phyloP scores from a whole-genome alignment of 495 filamentous ascomycete species.

The Hapsidospora chrysogenum region DNA sequence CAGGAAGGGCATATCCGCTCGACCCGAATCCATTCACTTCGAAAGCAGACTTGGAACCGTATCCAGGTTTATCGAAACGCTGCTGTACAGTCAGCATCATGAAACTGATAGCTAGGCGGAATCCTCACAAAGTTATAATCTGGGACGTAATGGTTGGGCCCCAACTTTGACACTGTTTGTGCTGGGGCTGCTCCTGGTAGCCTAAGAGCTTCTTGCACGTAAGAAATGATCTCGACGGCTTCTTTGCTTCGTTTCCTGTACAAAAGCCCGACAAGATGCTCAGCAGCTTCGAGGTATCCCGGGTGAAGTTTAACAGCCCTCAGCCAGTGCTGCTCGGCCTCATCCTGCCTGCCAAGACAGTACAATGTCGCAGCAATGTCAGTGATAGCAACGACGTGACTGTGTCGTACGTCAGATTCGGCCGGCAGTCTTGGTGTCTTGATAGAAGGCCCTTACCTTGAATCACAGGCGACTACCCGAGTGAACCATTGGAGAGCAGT shows the following conservation, averaged over 20 bases:
- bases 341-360: constrained; percentile 62
- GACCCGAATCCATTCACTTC: constrained; percentile 30
- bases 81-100: too few relatives aligned
- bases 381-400: constrained; percentile 88
- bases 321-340: constrained; percentile 78
- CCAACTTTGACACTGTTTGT: too few relatives aligned
- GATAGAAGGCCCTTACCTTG: too few relatives aligned
- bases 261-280: constrained; percentile 81
- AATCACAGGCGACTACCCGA: constrained; percentile 66
- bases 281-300: constrained; percentile 89
- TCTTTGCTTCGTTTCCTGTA: constrained; percentile 73
- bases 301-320: constrained; percentile 69
- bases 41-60: too few relatives aligned
- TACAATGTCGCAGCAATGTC: constrained; percentile 83
- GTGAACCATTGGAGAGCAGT: constrained; percentile 80
- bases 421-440: too few relatives aligned
- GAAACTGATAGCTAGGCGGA: too few relatives aligned
- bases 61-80: constrained; percentile 5
- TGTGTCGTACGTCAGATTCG: constrained; percentile 24
- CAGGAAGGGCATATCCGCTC: constrained; percentile 74
- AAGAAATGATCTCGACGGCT: constrained; percentile 78
- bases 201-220: constrained; percentile 63
- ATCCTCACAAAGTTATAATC: too few relatives aligned
- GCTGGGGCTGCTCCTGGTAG: constrained; percentile 11
- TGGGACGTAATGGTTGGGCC: too few relatives aligned